phyloP scores from a whole-genome alignment of 192 early-diverging fungal genomes.

The Chytriomyces sp. region DNA sequence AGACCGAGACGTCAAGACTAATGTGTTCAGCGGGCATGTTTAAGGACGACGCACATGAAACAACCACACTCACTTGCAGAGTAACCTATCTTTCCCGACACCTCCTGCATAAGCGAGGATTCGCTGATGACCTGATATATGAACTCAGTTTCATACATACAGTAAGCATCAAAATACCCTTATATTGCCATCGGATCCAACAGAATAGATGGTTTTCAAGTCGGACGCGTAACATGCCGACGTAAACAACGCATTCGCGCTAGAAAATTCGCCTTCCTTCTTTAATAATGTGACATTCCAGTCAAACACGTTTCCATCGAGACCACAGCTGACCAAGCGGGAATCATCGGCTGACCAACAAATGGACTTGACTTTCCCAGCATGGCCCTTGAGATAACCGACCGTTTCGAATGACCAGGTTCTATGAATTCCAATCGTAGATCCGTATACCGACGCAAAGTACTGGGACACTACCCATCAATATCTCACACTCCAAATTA shows the following conservation, averaged over 20 bases:
- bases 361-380: constrained; percentile 55
- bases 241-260: constrained; percentile 22
- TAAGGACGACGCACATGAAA: not conserved
- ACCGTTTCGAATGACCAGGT: constrained; percentile 59
- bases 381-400: constrained; percentile 49
- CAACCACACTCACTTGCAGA: constrained; percentile 19
- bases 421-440: constrained; percentile 49
- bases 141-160: too few relatives aligned
- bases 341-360: constrained; percentile 59
- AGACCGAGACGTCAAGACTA: constrained; percentile 36
- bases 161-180: constrained; percentile 16
- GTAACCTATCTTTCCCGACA: constrained; percentile 31
- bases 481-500: not conserved
- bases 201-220: constrained; percentile 44
- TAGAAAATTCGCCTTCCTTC: constrained; percentile 39
- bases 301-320: constrained; percentile 54
- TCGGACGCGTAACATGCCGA: constrained; percentile 41
- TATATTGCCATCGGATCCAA: constrained; percentile 40
- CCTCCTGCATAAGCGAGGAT: constrained; percentile 33
- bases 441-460: constrained; percentile 58
- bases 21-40: not conserved
- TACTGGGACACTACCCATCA: too few relatives aligned
- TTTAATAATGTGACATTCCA: constrained; percentile 47
- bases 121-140: constrained; percentile 42
- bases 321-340: constrained; percentile 47